phyloP scores from a whole-genome alignment of 352 stramenopile species.

The Phytophthora lateralis region DNA sequence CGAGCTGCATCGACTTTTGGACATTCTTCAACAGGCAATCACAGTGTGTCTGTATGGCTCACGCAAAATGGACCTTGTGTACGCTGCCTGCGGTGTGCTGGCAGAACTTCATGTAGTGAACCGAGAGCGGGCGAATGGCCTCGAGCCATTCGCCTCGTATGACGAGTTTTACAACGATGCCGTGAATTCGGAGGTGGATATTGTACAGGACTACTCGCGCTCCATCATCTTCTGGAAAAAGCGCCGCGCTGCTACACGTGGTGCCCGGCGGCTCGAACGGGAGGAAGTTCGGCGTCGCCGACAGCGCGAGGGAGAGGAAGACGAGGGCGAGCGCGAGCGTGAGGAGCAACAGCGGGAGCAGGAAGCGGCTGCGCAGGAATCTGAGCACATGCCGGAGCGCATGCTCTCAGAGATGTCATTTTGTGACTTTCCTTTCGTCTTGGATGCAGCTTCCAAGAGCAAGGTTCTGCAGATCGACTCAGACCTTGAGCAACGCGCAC shows the following conservation, averaged over 20 bases:
- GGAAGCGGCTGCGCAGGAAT: constrained; percentile 14
- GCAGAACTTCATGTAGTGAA: constrained; percentile 78
- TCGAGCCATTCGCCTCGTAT: constrained; percentile 59
- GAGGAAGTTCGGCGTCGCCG: constrained; percentile 25
- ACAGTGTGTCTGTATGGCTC: constrained; percentile 75
- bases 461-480: constrained; percentile 80
- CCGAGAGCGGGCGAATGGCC: constrained; percentile 24
- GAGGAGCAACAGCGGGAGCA: constrained; percentile 25
- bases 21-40: constrained; percentile 80
- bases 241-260: constrained; percentile 30
- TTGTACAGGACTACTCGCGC: constrained; percentile 76
- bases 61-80: constrained; percentile 79
- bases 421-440: constrained; percentile 81
- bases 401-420: constrained; percentile 83
- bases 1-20: constrained; percentile 65
- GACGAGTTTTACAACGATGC: constrained; percentile 87
- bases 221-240: constrained; percentile 82
- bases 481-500: constrained; percentile 68
- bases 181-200: constrained; percentile 82
- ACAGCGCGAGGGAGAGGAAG: constrained; percentile 18
- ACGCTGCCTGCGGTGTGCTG: constrained; percentile 68
- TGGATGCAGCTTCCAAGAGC: constrained; percentile 82
- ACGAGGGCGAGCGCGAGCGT: constrained; percentile 20
- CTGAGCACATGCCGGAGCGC: constrained; percentile 42
- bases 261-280: constrained; percentile 21